These are phyloP conservation scores for Coemansia sp. DNA, from an alignment of 192 early-diverging fungal genomes.

Conservation along the genomic window DNA sequence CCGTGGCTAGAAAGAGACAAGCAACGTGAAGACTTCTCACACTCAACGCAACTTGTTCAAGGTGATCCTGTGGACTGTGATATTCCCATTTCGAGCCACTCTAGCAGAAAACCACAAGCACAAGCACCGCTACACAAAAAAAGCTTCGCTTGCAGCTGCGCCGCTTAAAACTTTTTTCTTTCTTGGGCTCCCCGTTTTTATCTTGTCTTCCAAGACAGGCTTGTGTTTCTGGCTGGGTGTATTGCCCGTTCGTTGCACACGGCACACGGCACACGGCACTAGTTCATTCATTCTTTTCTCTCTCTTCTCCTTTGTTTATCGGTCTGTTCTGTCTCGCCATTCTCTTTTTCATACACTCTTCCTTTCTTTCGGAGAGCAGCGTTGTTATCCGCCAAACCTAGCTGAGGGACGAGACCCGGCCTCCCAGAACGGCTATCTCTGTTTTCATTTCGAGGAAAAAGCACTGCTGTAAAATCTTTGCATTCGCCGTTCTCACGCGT, in stretches of 20 bases:
- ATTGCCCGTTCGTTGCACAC: no score
- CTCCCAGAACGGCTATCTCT: no score
- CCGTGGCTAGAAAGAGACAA: not conserved
- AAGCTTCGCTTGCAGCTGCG: not conserved
- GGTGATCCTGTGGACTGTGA: not conserved
- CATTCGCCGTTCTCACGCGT: no score
- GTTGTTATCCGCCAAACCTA: not conserved
- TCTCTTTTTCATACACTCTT: conserved; percentile 1
- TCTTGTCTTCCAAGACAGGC: not conserved
- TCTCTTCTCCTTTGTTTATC: conserved; percentile 6
- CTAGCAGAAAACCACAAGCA: not conserved
- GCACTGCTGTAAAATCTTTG: no score
- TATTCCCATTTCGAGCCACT: not conserved
- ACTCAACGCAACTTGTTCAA: not conserved
- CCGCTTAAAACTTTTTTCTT: conserved; percentile 11
- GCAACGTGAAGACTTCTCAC: not conserved
- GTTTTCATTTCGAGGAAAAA: no score
- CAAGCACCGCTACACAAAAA: not conserved
- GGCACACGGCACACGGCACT: no score
- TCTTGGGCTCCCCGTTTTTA: conserved; percentile 2
- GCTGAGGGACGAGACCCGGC: no score
- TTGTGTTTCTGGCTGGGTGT: not conserved
- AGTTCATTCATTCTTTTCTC: not conserved
- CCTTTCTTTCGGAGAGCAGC: not conserved
- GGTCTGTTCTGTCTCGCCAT: not conserved